Evolutionary conservation across 192 early-diverging fungal genomes (phyloP), one percentile per base, ranked within the genome.

Genomic region (Podila verticillata): DNA sequence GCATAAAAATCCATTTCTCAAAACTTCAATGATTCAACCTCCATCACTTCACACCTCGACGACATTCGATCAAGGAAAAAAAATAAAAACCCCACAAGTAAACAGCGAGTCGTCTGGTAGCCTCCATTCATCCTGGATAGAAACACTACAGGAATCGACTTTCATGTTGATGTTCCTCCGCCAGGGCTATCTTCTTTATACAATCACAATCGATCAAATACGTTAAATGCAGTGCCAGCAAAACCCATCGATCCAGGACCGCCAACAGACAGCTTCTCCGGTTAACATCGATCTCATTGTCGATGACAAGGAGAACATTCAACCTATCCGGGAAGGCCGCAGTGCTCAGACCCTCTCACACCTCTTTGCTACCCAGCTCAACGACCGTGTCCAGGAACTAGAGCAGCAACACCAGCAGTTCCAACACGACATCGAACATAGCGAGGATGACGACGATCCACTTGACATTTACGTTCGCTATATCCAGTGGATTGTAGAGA

Each of bases 281-380:
- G 66, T 75, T 29, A 61, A 67, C 54, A 68, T 75, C 44, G 65
- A 62, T 31, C 57, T 58, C 19, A 75, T 95, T 35, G 93, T 94
- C 70, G 73, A 87, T 47, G 89, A 95, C 59, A 93, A 93, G 71
- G 94, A 95, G 80, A 95, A 95, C 83, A 92, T 95, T 39, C 82
- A 87, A 32, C 93, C 93, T 24, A 66, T 89, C 10, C 77, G 82
- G 5, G 74, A 90, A 29, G 94, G 94, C 15, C 87, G 94, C 10
- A 90, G 87, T 49, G 93, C 91, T n/a, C 74, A 68, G 31, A 64
- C 73, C 0, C 65, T 87, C 1, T 60, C 68, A 6, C 49, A 65
- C 22, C 61, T 85, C 20, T 84, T 81, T 29, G 31, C 66, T 24
- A 58, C 48, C n/a, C 72, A 66, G n/a, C 70, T 61, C 49, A 65